phyloP scores from a whole-genome alignment of 768 basidiomycete species.

The Cyclocybe cylindracea region DNA sequence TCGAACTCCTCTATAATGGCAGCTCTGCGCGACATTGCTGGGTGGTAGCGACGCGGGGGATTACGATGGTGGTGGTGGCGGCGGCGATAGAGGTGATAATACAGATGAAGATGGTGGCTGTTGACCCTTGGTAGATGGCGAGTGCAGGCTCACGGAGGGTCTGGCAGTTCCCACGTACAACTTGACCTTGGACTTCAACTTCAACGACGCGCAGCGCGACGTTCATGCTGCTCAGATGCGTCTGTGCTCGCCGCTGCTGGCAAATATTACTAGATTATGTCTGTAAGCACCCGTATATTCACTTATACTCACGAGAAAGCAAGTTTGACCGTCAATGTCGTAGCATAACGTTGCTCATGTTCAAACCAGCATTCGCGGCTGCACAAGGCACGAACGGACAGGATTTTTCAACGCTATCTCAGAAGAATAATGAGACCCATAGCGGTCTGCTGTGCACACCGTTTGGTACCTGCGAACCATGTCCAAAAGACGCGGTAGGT shows the following conservation, averaged over 20 bases:
- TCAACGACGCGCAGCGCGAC: constrained; percentile 13
- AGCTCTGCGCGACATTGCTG: constrained; percentile 67
- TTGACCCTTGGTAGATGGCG: background rate
- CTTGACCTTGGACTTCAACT: background rate
- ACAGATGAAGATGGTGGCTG: background rate
- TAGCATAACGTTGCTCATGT: constrained; percentile 12
- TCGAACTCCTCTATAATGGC: constrained; percentile 83
- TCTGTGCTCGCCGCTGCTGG: constrained; percentile 30
- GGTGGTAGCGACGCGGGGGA: constrained; percentile 4
- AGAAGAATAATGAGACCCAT: constrained; percentile 28
- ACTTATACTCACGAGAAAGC: background rate
- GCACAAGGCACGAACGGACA: constrained; percentile 2
- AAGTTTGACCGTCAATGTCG: background rate
- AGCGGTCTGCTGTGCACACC: constrained; percentile 22
- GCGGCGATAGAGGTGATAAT: background rate
- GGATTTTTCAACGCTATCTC: constrained; percentile 12
- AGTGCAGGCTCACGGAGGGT: background rate
- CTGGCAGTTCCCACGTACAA: constrained; percentile 15
- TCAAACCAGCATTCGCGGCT: constrained; percentile 8
- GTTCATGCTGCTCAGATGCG: constrained; percentile 40
- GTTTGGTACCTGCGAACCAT: constrained; percentile 35
- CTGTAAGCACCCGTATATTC: constrained; percentile 26
- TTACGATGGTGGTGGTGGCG: constrained; percentile 4
- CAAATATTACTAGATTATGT: constrained; percentile 26
- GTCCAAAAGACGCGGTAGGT: constrained; percentile 63